Conservation (phyloP, 192 early-diverging fungal genomes). For the Spinellus fusiger region DNA sequence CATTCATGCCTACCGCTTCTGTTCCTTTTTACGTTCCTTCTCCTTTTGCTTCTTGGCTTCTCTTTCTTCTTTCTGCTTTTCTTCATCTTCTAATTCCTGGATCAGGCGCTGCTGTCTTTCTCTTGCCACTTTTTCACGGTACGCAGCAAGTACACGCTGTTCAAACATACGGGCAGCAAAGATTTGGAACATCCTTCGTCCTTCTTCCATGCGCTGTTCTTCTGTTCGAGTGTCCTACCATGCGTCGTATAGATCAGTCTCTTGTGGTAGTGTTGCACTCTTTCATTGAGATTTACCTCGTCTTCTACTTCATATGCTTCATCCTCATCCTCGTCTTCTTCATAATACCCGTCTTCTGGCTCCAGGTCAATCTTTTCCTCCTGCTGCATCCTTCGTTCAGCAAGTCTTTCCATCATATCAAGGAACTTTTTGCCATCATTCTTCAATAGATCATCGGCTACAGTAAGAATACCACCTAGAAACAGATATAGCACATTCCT, state of each 20-base stretch:
- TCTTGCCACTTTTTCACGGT: conserved; percentile 89
- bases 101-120: conserved; percentile 85
- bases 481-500: conserved; percentile 14
- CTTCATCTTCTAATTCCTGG: conserved; percentile 84
- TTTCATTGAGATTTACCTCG: conserved; percentile 35
- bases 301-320: conserved; percentile 52
- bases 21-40: conserved; percentile 69
- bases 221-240: conserved; percentile 67
- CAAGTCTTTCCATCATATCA: conserved; percentile 93
- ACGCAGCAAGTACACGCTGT: conserved; percentile 88
- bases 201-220: conserved; percentile 89
- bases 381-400: conserved; percentile 82
- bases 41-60: conserved; percentile 53
- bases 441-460: conserved; percentile 85
- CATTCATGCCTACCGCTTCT: conserved; percentile 57
- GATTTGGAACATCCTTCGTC: conserved; percentile 89
- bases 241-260: background rate
- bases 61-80: conserved; percentile 55
- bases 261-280: background rate
- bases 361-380: conserved; percentile 49
- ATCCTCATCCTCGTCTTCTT: conserved; percentile 47
- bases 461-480: conserved; percentile 57
- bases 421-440: conserved; percentile 94
- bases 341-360: conserved; percentile 36
- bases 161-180: conserved; percentile 98